Base-by-base conservation (phyloP, 2,329 filamentous ascomycete genomes). In the Fusarium albidum region DNA sequence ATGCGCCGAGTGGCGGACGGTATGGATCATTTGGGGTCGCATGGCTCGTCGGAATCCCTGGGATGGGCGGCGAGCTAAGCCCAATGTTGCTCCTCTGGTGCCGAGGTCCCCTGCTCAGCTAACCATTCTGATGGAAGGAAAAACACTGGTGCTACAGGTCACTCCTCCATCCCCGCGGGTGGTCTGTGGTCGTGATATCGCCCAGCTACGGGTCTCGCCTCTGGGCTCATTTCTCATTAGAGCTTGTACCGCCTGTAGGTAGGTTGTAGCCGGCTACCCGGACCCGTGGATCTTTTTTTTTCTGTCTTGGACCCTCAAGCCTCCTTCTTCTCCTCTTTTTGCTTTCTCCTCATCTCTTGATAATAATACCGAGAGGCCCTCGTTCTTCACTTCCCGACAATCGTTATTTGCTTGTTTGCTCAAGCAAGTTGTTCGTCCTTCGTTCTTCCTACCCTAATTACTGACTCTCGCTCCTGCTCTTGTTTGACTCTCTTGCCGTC, bases 181-280 rank as follows among this genome's bases (percentile, higher is more conserved):
- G 41, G 21, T 58, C 45, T 40, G 49, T 61, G 47, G 58, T 57
- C 54, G 41, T 66, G 64, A 66, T 66, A 67, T 64, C 52, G 55
- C 57, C 59, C 59, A 66, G 59, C 50, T 59, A 55, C 62, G 61
- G 64, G 61, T 65, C 64, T 67, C 52, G 61, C 59, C 53, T 54
- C 51, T 32, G 27, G 50, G 56, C 55, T 65, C 64, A 65, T 66
- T 66, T 66, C 64, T n/a, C 21, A 21, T 21, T 55, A 47, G 48
- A 51, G 21, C 50, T 46, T 56, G 37, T 54, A 41, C 13, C 54
- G 29, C 37, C 17, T 33, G 42, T 55, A 49, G 34, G 15, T 26
- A 18, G 15, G n/a, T 13, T 18, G 31, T 35, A 25, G 42, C 49
- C 31, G 43, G 26, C 35, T 33, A 43, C 14, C 49, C 55, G 43